These are phyloP conservation scores for Zygoascus biomembranicola DNA, from an alignment of 805 yeast genomes.

Conservation along the genomic window DNA sequence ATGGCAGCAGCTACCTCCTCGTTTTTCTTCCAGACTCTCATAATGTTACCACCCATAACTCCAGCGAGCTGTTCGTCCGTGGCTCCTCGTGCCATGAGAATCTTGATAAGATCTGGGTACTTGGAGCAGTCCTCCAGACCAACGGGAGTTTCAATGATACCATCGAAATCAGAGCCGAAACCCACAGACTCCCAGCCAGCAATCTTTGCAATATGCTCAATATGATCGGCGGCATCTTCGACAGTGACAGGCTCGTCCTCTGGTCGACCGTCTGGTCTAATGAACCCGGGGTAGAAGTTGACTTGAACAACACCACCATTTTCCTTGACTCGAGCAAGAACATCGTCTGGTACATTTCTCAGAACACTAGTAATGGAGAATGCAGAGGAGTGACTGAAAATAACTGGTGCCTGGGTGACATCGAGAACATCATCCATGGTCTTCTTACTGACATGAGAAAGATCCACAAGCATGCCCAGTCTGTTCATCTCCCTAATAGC, in stretches of 20 bases:
- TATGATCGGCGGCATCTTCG: slow-evolving; percentile 41
- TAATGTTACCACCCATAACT: slow-evolving; percentile 11
- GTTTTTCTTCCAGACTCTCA: slow-evolving; percentile 11
- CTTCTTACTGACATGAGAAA: slow-evolving; percentile 40
- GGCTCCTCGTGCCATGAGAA: slow-evolving; percentile 30
- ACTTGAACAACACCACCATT: slow-evolving; percentile 43
- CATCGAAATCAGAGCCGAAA: slow-evolving; percentile 47
- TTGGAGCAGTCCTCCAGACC: slow-evolving; percentile 51
- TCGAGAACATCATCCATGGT: slow-evolving; percentile 40
- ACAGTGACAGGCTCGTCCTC: slow-evolving; percentile 28
- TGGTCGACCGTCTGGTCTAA: slow-evolving; percentile 16
- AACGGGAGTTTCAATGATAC: slow-evolving; percentile 39
- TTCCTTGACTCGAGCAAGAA: slow-evolving; percentile 31
- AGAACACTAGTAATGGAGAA: slow-evolving; percentile 34
- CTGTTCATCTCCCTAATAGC: slow-evolving; percentile 44
- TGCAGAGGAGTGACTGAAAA: slow-evolving; percentile 43
- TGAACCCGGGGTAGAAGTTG: slow-evolving; percentile 38
- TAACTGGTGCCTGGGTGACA: slow-evolving; percentile 38
- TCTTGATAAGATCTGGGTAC: slow-evolving; percentile 41
- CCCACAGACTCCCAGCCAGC: slow-evolving; percentile 48
- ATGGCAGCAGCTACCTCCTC: slow-evolving; percentile 8
- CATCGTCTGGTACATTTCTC: slow-evolving; percentile 44
- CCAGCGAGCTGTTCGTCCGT: slow-evolving; percentile 30
- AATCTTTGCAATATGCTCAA: slow-evolving; percentile 34
- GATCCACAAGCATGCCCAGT: slow-evolving; percentile 45